Evolutionary conservation across 352 stramenopile species (phyloP), one percentile per base, ranked within the genome.

Genomic region (Phytophthora citrophthora): DNA sequence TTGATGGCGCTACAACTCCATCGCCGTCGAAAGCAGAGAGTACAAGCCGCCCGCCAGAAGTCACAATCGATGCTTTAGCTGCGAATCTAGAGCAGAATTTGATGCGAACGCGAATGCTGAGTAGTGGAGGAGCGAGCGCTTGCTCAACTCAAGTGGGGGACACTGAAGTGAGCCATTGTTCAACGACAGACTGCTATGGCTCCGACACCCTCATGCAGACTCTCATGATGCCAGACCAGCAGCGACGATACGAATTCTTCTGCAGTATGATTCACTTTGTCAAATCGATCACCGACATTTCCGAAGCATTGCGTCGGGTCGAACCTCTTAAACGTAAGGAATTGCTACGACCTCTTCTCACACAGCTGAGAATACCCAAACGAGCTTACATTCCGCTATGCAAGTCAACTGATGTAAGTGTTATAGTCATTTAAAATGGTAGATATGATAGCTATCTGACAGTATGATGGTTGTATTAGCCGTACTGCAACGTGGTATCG

Each of bases 231-330:
- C 61, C 78, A 46, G 57, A 75, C 16, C 54, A 74, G 24, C 68
- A 72, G 23, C 64, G 61, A 11, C 81, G 86, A 15, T 91, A 92
- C 61, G 79, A 91, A 67, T 94, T 92, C 54, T 94, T 94, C 62
- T 88, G 77, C 11, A 78, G 66, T 16, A 90, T 92, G 80, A 89
- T 92, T 61, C 71, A 80, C 48, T 94, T 94, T 60, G 69, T 94
- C 34, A 94, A 94, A 65, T 67, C 77, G 9, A 89, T 93, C 64
- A 94, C 86, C 3, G 86, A 94, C 55, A 68, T 94, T 5, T 91
- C 83, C 12, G 86, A 94, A 61, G 69, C 77, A 36, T 62, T 94
- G 15, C 82, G 86, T 12, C 76, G 79, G 43, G 73, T 90, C 13
- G 86, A 94, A 31, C 83, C 81, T 8, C 1, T 58, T 24, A 89